Base-by-base conservation (phyloP, 148 eudicot species). In the Oxyria digyna region DNA sequence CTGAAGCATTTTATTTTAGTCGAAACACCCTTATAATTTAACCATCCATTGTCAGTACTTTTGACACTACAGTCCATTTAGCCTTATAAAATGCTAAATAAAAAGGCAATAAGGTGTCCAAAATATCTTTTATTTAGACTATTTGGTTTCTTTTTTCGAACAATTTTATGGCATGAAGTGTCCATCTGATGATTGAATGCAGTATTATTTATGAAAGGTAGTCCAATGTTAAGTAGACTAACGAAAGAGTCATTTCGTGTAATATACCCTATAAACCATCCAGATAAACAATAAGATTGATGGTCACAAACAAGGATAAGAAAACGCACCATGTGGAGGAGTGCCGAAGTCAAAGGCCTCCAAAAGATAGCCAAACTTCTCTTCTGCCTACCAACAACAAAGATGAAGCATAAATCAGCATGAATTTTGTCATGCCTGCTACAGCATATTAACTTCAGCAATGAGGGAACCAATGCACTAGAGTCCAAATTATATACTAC, bases 301-400 rank as follows among this genome's bases (percentile, higher is more conserved):
- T 23, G 29, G 18, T 20, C 10, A 23, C 33, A 20, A 14, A 35
- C 6, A 35, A 35, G 65, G 45, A 52, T 23, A 59, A 62, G 45
- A 23, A 13, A 21, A 18, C 67, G 55, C 78, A 94, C 98, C 98
- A 66, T 94, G 98, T n/a, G 98, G 98, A 78, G 98, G 98, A 75
- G 98, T 95, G 75, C 98, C 98, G 89, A 94, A 81, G 81, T 94
- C 98, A 64, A 94, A 77, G 67, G 98, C 97, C 85, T 94, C 98
- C 75, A 94, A 77, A 71, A 94, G 98, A 78, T 90, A 94, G 20
- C 96, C 98, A 65, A 94, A 94, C 75, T 94, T 90, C 20, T 86
- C 92, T 83, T 90, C 92, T 23, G 98, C 98, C 98, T 94, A 86
- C 46, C 62, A 62, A 68, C 38, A 62, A 68, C 42, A 77, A 74